A percentile compares a stretch with the other conserved stretches of the same genome.
Conservation (phyloP, 441 rosid genomes). For the Gossypium schwendimanii region DNA sequence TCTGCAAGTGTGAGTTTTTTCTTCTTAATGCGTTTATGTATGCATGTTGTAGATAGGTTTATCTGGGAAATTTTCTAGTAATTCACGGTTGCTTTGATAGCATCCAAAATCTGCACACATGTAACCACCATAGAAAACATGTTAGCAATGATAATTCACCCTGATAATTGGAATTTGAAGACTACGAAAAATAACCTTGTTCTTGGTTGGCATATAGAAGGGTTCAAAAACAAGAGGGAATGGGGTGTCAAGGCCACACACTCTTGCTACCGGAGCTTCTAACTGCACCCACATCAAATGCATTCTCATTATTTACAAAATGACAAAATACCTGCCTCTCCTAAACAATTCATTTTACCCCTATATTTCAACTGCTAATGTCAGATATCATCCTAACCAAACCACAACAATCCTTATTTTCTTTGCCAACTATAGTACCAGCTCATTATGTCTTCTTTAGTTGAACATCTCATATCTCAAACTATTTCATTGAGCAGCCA, state of each 20-base stretch:
- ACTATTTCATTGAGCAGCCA: slow-evolving; percentile 1
- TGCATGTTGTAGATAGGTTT: neutral
- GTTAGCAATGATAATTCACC: slow-evolving; percentile 3
- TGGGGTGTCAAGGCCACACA: slow-evolving; percentile 89
- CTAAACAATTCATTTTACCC: neutral
- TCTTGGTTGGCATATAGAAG: slow-evolving; percentile 82
- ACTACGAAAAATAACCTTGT: slow-evolving; percentile 40
- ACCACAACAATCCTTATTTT: neutral
- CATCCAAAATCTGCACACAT: slow-evolving; percentile 60
- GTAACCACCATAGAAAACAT: neutral
- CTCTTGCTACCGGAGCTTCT: slow-evolving; percentile 81
- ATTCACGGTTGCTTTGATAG: slow-evolving; percentile 64
- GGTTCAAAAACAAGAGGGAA: slow-evolving; percentile 92
- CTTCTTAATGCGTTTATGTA: neutral
- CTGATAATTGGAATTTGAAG: neutral
- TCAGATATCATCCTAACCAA: neutral
- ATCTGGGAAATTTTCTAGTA: slow-evolving; percentile 27
- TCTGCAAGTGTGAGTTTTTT: neutral
- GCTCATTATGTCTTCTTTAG: neutral
- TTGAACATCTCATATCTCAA: neutral
- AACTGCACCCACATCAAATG: slow-evolving; percentile 53
- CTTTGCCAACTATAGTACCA: neutral
- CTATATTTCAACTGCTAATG: neutral
- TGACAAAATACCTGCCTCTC: neutral
- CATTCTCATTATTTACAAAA: neutral